Base-by-base conservation (phyloP, 768 basidiomycete species). In the Termitomyces sp. region DNA sequence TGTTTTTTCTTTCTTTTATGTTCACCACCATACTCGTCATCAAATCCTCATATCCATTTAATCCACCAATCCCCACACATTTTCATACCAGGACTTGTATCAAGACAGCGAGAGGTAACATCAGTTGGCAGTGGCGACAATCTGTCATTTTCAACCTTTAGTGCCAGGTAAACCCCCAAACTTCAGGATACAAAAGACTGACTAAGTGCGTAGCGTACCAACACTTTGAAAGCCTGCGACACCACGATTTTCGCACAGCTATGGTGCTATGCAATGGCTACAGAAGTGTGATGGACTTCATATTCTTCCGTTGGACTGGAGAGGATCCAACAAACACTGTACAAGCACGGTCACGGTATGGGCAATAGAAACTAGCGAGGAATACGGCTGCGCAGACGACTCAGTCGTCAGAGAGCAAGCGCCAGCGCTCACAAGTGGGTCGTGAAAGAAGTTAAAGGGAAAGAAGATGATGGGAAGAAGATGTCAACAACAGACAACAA, bases 31-130 rank as follows among this genome's bases (percentile, higher is more conserved):
- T 52, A 41, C 50, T 52, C 50, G 42, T 52, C 40, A 52, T 52
- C 50, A 52, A 52, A 52, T 41, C 50, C 50, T 52, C 50, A 52
- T 52, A 52, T 52, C 50, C 50, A 16, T 52, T 42, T 31, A 23
- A 23, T 23, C 11, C 9, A 42, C 50, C 31, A 11, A 39, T 16
- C 1, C n/a, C 38, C 20, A 16, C 40, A 16, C 35, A 29, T 23
- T 36, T 5, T 22, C 22, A 35, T 15, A 32, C 13, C 12, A 6
- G 1, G 9, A 2, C 16, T 33, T n/a, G n/a, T n/a, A 48, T 18
- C 46, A 48, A 5, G 16, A n/a, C n/a, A n/a, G 22, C 35, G 31
- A 35, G 32, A 35, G 33, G 7, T 13, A 16, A 47, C 46, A 2
- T n/a, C n/a, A n/a, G 3, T 32, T 15, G 20, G 11, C 12, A 12